Percentiles rank a stretch among this genome's conserved stretches.
Conservation (phyloP, 176 grass and related monocot genomes). For the Oryza glaberrima region DNA sequence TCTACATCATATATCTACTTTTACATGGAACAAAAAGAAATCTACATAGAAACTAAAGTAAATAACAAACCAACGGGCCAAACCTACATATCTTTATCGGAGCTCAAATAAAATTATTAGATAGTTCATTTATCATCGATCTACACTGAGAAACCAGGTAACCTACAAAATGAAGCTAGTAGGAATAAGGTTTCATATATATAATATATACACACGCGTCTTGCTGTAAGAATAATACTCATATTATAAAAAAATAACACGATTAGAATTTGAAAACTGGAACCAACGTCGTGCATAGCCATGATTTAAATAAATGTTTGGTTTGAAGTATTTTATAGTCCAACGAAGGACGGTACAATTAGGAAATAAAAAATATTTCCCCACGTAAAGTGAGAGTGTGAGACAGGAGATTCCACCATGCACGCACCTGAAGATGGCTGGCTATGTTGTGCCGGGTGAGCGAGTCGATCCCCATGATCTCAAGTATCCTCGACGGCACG, state of each 20-base stretch:
- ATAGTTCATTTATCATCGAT: neutral
- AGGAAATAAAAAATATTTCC: neutral
- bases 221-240: neutral
- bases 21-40: neutral
- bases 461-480: slow-evolving; percentile 85
- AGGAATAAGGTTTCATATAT: neutral
- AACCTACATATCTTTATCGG: neutral
- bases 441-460: slow-evolving; percentile 95
- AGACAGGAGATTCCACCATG: neutral
- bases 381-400: neutral
- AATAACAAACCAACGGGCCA: neutral
- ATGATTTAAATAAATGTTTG: too few relatives aligned
- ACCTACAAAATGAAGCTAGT: neutral
- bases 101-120: neutral
- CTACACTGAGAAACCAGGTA: neutral
- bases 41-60: neutral
- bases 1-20: too few relatives aligned
- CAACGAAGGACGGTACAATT: neutral
- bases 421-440: slow-evolving; percentile 82
- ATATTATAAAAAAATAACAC: neutral
- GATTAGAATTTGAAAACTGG: neutral
- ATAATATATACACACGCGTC: neutral
- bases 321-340: too few relatives aligned
- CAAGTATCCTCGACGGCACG: slow-evolving; percentile 92
- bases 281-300: neutral